Conservation (phyloP, 2,329 filamentous ascomycete genomes). For the Alternaria solani region DNA sequence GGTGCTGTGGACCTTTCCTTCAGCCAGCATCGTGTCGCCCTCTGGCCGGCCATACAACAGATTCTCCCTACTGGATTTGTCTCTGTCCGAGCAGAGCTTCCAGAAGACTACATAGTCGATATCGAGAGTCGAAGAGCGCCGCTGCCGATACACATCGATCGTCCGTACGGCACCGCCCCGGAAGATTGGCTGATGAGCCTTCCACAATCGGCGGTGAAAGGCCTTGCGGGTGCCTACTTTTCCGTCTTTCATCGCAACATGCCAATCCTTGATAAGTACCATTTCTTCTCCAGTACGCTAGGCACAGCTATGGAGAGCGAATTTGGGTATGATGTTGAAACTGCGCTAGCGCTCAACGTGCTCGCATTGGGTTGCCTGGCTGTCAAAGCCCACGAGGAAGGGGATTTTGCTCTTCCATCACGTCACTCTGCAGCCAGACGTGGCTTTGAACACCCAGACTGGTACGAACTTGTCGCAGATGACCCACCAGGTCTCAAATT, state of each 20-base stretch:
- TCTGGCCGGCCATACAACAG: slow-evolving; percentile 58
- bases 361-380: slow-evolving; percentile 62
- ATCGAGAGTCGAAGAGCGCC: slow-evolving; percentile 58
- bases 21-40: slow-evolving; percentile 60
- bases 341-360: slow-evolving; percentile 60
- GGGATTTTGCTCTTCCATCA: slow-evolving; percentile 56
- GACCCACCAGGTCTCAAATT: slow-evolving; percentile 59
- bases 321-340: slow-evolving; percentile 62
- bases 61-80: slow-evolving; percentile 56
- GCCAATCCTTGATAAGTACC: slow-evolving; percentile 61
- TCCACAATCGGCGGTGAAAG: slow-evolving; percentile 59
- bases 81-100: slow-evolving; percentile 48
- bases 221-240: slow-evolving; percentile 63
- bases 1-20: slow-evolving; percentile 55
- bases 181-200: slow-evolving; percentile 58
- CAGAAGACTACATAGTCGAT: slow-evolving; percentile 60
- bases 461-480: slow-evolving; percentile 47
- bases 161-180: slow-evolving; percentile 46
- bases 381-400: slow-evolving; percentile 59
- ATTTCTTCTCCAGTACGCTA: slow-evolving; percentile 61
- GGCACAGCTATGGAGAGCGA: slow-evolving; percentile 58
- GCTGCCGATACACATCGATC: slow-evolving; percentile 51
- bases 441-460: slow-evolving; percentile 43
- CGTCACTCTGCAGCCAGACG: slow-evolving; percentile 18
- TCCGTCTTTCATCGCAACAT: slow-evolving; percentile 63